Evolutionary conservation across 306 rosid genomes (phyloP), one percentile per base, ranked within the genome.

Genomic region (Carpinus fangiana): DNA sequence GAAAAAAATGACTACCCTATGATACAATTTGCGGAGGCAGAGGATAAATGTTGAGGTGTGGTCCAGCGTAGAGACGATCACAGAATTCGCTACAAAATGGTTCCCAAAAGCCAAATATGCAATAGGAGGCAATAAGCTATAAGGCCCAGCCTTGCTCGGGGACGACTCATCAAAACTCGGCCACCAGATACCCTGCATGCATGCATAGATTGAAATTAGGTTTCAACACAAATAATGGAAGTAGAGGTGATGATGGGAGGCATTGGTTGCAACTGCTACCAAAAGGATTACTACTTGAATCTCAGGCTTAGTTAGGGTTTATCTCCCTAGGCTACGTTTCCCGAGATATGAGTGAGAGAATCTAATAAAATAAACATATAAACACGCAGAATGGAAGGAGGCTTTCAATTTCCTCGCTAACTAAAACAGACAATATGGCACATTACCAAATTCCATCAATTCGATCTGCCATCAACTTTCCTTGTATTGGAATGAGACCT

Each of bases 101-200:
- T 85, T 71, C 84, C 98, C 72, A 96, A 80, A 59, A 96, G 88
- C 99, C 99, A 96, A 76, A 96, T 56, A 80, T 96, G 99, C 90
- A 96, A 3, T 76, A 91, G 34, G 23, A 96, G 82, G 81, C 84
- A 86, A 87, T 96, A 96, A 68, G 91, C 92, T 31, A 96, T 83
- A 56, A 91, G 70, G 70, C 98, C 97, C 52, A 96, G 89, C 87
- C 99, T 90, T 61, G 98, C 96, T 78, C 93, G 81, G 51, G 98
- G 99, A 74, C 90, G 97, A 83, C 85, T 90, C 99, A 91, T 96
- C 61, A 96, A 86, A 84, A 88, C 82, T 65, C 99, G 82, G 70
- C 99, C 91, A 36, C 99, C 92, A 17, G 98, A 91, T 64, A 89
- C 96, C 98, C 98, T 96, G 97, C 87, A 87, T 45, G 97, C 87